Base-by-base conservation (phyloP, 306 rosid genomes). In the Prosopis cineraria region DNA sequence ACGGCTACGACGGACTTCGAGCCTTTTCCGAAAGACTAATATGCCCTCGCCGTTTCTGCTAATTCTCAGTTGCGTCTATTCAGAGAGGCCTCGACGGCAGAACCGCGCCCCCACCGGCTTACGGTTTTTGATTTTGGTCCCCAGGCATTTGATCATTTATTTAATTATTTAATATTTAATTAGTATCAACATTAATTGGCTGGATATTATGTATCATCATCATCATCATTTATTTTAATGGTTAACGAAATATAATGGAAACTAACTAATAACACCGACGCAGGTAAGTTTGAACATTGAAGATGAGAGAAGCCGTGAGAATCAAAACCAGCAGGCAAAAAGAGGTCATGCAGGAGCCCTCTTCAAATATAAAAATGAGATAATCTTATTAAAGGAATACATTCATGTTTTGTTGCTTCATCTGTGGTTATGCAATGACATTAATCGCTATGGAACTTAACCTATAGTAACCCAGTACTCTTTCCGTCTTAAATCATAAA, bases 1-100 rank as follows among this genome's bases (percentile, higher is more conserved):
- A 84, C 91, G 86, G 89, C 90, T 84, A 83, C 70, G 75, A 10
- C 8, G 43, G 70, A 72, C 33, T 30, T 37, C 11, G n/a, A 19
- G 81, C 69, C 27, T 52, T 16, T 3, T 7, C 16, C 5, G 10
- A 79, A 76, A 39, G 82, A 75, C 86, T 3, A 2, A 41, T 72
- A 52, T 48, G 14, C 72, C 86, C 86, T 25, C 25, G 7, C 37
- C 62, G 14, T 44, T 25, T 6, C 40, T 12, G 12, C 50, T 72
- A 59, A 63, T 76, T 77, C 13, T 36, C 31, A 10, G 59, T 7
- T 45, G 24, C 19, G 63, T 14, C 75, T 17, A 14, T 43, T 59
- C 31, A 20, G 40, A 9, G 27, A 1, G 25, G 41, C 44, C 59
- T 24, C 7, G 0, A 16, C 3, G n/a, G n/a, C n/a, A n/a, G n/a